Base-by-base conservation (phyloP, 2,329 filamentous ascomycete genomes). In the Periconia macrospinosa region DNA sequence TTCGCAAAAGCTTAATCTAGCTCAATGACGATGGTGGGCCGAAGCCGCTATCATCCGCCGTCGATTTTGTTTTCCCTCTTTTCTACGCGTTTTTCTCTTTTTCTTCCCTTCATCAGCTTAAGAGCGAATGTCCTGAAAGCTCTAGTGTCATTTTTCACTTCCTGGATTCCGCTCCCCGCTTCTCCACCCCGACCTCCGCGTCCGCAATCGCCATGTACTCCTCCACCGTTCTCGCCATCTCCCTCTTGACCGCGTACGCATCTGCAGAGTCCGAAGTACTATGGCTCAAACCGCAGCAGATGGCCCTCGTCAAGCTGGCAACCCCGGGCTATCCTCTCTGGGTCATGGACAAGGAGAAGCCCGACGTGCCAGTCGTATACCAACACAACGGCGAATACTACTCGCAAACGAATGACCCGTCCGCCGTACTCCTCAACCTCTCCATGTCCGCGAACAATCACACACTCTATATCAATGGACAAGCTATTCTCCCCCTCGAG, bases 351-450 rank as follows among this genome's bases (percentile, higher is more conserved):
- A 60, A 58, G 45, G 49, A 52, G 17, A 56, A 57, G 18, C 40
- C 35, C 27, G 30, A 27, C n/a, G 52, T 56, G 14, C 55, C 55
- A 20, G 50, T 46, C 2, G 30, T 50, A 14, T 43, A 59, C 14
- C 11, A 30, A 11, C 14, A 54, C 15, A 49, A 50, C 20, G 56
- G 37, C 27, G n/a, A 47, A 10, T 57, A 43, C 44, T 59, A 61
- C 50, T 54, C n/a, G 27, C 19, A 53, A 30, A 23, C 33, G 13
- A 30, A 47, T 18, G 35, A 37, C 11, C 49, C 57, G 8, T 55
- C 54, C 45, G 61, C 61, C 19, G 19, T 64, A 10, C 45, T 62
- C 6, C 53, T 64, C 30, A 61, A 64, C 44, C 17, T 64, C 45
- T 56, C 56, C 14, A 48, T 64, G 33, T 55, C 56, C 30, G 47